These are phyloP conservation scores for Brassica carinata DNA, from an alignment of 345 rosid genomes.

Conservation along the genomic window DNA sequence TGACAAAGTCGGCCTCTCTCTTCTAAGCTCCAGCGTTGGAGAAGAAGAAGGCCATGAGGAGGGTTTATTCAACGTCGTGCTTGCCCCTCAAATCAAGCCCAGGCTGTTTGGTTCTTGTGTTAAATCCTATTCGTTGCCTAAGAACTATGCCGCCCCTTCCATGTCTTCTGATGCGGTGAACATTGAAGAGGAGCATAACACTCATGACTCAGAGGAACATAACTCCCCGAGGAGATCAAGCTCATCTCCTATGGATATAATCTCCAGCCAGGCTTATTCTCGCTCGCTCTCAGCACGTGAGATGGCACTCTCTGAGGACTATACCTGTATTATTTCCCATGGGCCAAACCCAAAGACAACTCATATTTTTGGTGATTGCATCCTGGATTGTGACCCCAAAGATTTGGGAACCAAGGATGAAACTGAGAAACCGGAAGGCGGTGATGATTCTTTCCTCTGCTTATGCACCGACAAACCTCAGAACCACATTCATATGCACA, in stretches of 20 bases:
- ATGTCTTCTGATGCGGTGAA: conserved; percentile 20
- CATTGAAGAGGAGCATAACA: background rate
- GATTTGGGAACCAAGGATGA: conserved; percentile 42
- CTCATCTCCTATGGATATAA: conserved; percentile 50
- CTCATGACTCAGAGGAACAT: conserved; percentile 17
- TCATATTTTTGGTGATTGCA: conserved; percentile 59
- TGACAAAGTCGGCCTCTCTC: conserved; percentile 61
- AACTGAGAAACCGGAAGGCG: conserved; percentile 21
- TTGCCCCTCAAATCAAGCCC: conserved; percentile 56
- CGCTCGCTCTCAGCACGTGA: conserved; percentile 53
- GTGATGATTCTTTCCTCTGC: conserved; percentile 42
- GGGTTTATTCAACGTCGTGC: conserved; percentile 46
- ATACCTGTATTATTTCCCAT: conserved; percentile 67
- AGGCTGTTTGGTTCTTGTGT: conserved; percentile 21
- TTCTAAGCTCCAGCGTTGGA: conserved; percentile 47
- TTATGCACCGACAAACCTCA: conserved; percentile 47
- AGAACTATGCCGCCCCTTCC: conserved; percentile 32
- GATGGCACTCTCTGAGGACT: conserved; percentile 71
- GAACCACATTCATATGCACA: conserved; percentile 39
- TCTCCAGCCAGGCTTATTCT: conserved; percentile 29
- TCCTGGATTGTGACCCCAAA: conserved; percentile 55
- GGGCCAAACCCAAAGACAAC: conserved; percentile 69
- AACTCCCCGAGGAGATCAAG: conserved; percentile 39
- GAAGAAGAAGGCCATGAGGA: background rate
- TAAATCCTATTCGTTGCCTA: conserved; percentile 52